Evolutionary conservation across 495 filamentous ascomycete genomes (phyloP), one percentile per base, ranked within the genome.

Genomic region (Aspergillus taichungensis): DNA sequence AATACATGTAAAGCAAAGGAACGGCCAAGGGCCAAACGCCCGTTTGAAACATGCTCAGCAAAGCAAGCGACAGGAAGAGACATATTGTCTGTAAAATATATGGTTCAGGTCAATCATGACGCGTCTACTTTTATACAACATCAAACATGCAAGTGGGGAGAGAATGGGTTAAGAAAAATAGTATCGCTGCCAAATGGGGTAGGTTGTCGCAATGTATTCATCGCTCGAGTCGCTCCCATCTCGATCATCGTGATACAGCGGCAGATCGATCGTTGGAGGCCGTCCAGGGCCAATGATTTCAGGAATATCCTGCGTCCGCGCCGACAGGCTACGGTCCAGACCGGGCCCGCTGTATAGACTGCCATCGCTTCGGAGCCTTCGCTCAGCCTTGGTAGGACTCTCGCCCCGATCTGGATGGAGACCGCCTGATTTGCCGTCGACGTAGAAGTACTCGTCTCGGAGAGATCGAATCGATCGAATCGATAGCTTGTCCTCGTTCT

Each of bases 401-500:
- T 60, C 46, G 8, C 55, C 64, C 34, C 49, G 32, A 32, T 61
- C 60, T 5, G 61, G 62, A 30, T 50, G 52, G 11, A 49, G 42
- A 35, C 46, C 52, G 33, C 41, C 51, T 2, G 49, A 46, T 38
- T 69, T 69, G 39, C 61, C 63, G 18, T 66, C 66, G 5, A 56
- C 56, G 30, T 54, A 43, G 40, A 57, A 67, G 39, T 60, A 68
- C 37, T 64, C 66, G 24, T 68, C 54, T 34, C 53, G 39, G 8
- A 48, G 34, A 3, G 58, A 52, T 12, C 40, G 43, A 8, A 58
- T 35, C 32, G 61, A 66, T 1, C 50, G 31, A 8, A 54, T 33
- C 18, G 18, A 24, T 4, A 24, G 18, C 18, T 24, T 24, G 12
- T 69, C 59, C 6, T 55, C 54, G 30, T 55, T 49, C 8, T 53